Base-by-base conservation (phyloP, 1,284 basidiomycete genomes). In the Cryptococcus hybrid region DNA sequence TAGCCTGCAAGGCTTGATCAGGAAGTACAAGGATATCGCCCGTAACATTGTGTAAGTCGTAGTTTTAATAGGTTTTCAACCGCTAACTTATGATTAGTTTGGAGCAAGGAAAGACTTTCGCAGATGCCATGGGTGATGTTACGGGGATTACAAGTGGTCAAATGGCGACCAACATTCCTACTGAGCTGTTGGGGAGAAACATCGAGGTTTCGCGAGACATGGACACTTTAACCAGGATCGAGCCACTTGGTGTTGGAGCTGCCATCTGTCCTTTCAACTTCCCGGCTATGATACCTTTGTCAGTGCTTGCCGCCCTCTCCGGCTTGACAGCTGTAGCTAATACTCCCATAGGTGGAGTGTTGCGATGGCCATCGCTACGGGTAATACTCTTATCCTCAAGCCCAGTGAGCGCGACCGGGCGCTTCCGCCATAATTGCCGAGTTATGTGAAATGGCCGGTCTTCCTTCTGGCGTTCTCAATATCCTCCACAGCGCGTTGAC, bases 401-500 rank as follows among this genome's bases (percentile, higher is more conserved):
- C 95, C 95, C 18, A 95, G 92, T 1, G 95, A 98, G 78, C 86
- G 95, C 36, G 94, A 96, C 72, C 95, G 18, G 94, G 93, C 59
- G 95, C 95, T 7, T 88, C 92, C 13, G 94, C 96, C 89, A 95
- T 99, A 64, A 92, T 99, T 66, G 92, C 93, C 44, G 94, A 98
- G 77, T 84, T 98, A 5, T 92, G 90, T 71, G 85, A 90, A 75
- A 85, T 85, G 59, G 92, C 94, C 79, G 69, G 70, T 57, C 57
- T 71, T 66, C 76, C 90, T 38, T 79, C 84, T 24, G 91, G 90
- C 64, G 90, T 93, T 44, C 76, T 94, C 58, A 93, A 92, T 71
- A 82, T 94, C 52, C 89, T 98, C 8, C 92, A 99, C 70, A 95
- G 95, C 35, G 86, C 15, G 86, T 89, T 36, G 85, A 88, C 7